Conservation (phyloP, 2,329 filamentous ascomycete genomes). For the Trichophyton mentagrophytes region DNA sequence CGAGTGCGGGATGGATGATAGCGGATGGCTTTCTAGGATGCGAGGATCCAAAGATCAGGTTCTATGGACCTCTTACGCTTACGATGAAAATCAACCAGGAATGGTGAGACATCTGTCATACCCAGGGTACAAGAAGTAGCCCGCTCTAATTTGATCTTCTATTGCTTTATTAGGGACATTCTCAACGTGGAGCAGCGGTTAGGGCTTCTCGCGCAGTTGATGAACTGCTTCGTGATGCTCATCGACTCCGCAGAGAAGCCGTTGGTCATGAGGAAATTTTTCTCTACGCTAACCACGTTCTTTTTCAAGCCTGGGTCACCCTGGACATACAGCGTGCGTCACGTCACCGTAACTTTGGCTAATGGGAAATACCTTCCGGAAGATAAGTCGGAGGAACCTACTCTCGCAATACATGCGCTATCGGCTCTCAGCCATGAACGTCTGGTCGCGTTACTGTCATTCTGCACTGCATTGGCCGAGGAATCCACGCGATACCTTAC, state of each 20-base stretch:
- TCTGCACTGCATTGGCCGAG: conserved; percentile 31
- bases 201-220: conserved; percentile 28
- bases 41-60: conserved; percentile 62
- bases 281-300: conserved; percentile 32
- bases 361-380: conserved; percentile 27
- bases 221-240: conserved; percentile 32
- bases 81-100: conserved; percentile 93
- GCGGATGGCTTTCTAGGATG: conserved; percentile 62
- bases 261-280: conserved; percentile 36
- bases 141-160: background rate
- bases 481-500: conserved; percentile 20
- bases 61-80: conserved; percentile 85
- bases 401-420: conserved; percentile 22
- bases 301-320: conserved; percentile 29
- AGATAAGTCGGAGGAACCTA: conserved; percentile 20
- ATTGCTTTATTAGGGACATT: conserved; percentile 20
- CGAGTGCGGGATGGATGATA: conserved; percentile 71
- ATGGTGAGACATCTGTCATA: conserved; percentile 40
- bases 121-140: background rate
- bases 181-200: conserved; percentile 23
- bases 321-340: conserved; percentile 28
- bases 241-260: conserved; percentile 26
- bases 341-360: conserved; percentile 28
- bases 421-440: conserved; percentile 27
- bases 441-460: conserved; percentile 26